Percentiles rank a stretch among this genome's conserved stretches.
Conservation (phyloP, 2,329 filamentous ascomycete species). For the Colletotrichum sp. region DNA sequence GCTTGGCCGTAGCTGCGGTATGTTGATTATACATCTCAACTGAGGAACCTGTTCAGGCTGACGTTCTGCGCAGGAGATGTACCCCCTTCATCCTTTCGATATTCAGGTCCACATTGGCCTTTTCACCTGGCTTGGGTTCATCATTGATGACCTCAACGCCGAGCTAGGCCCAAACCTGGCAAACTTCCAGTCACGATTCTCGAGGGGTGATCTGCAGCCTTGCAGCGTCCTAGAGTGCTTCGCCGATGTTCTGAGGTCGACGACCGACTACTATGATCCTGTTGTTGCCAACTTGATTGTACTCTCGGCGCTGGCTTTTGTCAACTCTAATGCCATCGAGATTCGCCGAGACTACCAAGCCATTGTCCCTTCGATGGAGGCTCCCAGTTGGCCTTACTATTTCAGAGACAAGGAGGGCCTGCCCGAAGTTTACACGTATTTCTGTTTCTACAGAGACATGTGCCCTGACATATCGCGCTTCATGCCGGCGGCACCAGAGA, state of each 20-base stretch:
- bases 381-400: slow-evolving; percentile 29
- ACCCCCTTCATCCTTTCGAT: slow-evolving; percentile 23
- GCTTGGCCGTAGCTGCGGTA: slow-evolving; percentile 1
- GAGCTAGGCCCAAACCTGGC: slow-evolving; percentile 23
- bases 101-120: slow-evolving; percentile 34
- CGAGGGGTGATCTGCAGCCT: slow-evolving; percentile 23
- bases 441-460: slow-evolving; percentile 28
- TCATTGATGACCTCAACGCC: slow-evolving; percentile 31
- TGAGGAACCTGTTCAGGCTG: neutral
- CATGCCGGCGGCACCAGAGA: slow-evolving; percentile 30
- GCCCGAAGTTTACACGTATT: slow-evolving; percentile 29
- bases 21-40: neutral
- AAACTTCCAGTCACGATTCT: slow-evolving; percentile 28
- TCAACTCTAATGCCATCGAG: slow-evolving; percentile 30
- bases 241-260: slow-evolving; percentile 23
- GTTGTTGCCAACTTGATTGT: slow-evolving; percentile 31
- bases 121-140: slow-evolving; percentile 32
- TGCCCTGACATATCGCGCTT: slow-evolving; percentile 30
- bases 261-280: slow-evolving; percentile 27
- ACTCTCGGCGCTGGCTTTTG: slow-evolving; percentile 30
- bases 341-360: slow-evolving; percentile 21
- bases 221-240: slow-evolving; percentile 24
- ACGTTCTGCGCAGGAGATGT: slow-evolving; percentile 17
- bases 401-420: slow-evolving; percentile 30
- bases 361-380: slow-evolving; percentile 22